Conservation (phyloP, 768 basidiomycete species). For the Ramaria sp. region DNA sequence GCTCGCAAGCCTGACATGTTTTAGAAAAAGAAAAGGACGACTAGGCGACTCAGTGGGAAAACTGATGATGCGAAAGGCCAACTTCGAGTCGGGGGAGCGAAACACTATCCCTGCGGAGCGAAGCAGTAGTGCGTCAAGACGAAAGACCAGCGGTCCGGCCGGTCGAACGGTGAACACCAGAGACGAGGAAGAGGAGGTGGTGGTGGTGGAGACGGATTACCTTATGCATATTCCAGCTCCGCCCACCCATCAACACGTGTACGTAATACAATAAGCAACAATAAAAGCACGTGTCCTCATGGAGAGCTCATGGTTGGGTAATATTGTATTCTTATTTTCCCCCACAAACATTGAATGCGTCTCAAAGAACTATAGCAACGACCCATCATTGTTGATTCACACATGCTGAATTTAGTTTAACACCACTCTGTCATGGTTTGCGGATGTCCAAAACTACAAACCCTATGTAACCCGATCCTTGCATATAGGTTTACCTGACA, state of each 20-base stretch:
- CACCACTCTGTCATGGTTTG: no score
- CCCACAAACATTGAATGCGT: no score
- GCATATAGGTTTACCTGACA: no score
- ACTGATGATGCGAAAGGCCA: slow-evolving; percentile 4
- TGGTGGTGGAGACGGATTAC: slow-evolving; percentile 1
- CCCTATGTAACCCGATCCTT: no score
- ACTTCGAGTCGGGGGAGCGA: slow-evolving; percentile 9
- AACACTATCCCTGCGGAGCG: background rate
- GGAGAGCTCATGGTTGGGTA: background rate
- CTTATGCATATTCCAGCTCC: background rate
- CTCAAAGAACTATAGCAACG: no score
- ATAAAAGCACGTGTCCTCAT: background rate
- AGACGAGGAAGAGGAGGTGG: slow-evolving; percentile 6
- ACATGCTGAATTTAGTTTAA: no score
- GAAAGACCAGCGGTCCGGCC: slow-evolving; percentile 11
- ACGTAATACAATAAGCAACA: background rate
- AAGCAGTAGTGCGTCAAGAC: slow-evolving; percentile 7
- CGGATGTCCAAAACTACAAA: no score
- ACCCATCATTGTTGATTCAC: no score
- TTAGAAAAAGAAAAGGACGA: slow-evolving; percentile 9
- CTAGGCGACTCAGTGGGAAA: slow-evolving; percentile 1
- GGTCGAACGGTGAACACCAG: slow-evolving; percentile 9
- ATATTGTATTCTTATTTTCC: no score
- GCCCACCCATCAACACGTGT: background rate
- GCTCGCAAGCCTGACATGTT: slow-evolving; percentile 7